phyloP scores from a whole-genome alignment of 768 basidiomycete genomes.

The Asterophora parasitica region DNA sequence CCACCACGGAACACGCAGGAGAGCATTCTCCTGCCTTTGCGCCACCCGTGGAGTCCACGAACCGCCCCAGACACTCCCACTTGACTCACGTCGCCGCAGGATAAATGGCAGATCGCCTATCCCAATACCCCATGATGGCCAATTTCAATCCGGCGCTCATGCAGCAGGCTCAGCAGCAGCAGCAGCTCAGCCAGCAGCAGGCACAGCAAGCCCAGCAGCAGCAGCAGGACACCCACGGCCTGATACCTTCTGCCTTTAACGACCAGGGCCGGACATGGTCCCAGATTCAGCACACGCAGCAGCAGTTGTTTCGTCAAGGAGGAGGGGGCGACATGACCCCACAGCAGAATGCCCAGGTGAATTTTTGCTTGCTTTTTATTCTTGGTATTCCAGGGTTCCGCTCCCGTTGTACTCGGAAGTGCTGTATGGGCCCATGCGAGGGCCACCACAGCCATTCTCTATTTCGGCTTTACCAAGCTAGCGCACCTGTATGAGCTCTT shows the following conservation, averaged over 20 bases:
- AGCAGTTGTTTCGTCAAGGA: conserved; percentile 41
- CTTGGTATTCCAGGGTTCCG: not conserved
- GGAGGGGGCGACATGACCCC: conserved; percentile 37
- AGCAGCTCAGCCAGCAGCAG: conserved; percentile 32
- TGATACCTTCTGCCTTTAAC: conserved; percentile 36
- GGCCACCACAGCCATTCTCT: conserved; percentile 6
- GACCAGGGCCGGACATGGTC: conserved; percentile 57
- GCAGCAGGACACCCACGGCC: conserved; percentile 32
- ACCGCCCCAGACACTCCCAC: conserved; percentile 26
- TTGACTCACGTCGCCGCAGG: conserved; percentile 20
- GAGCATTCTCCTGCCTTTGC: conserved; percentile 18
- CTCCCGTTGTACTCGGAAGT: conserved; percentile 10
- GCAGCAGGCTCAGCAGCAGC: conserved; percentile 41
- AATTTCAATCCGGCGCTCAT: conserved; percentile 42
- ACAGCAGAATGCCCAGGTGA: conserved; percentile 46
- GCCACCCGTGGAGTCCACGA: conserved; percentile 21
- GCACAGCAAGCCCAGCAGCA: conserved; percentile 36
- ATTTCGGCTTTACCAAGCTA: conserved; percentile 10
- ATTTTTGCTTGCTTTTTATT: conserved; percentile 20
- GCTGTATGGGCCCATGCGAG: conserved; percentile 3
- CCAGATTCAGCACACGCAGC: conserved; percentile 45
- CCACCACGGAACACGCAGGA: conserved; percentile 12
- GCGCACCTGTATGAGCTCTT: conserved; percentile 8
- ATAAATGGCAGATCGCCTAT: conserved; percentile 60
- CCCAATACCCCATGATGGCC: conserved; percentile 52